Evolutionary conservation across 2,329 filamentous ascomycete genomes (phyloP), one percentile per base, ranked within the genome.

Genomic region (Pezicula radicicola): DNA sequence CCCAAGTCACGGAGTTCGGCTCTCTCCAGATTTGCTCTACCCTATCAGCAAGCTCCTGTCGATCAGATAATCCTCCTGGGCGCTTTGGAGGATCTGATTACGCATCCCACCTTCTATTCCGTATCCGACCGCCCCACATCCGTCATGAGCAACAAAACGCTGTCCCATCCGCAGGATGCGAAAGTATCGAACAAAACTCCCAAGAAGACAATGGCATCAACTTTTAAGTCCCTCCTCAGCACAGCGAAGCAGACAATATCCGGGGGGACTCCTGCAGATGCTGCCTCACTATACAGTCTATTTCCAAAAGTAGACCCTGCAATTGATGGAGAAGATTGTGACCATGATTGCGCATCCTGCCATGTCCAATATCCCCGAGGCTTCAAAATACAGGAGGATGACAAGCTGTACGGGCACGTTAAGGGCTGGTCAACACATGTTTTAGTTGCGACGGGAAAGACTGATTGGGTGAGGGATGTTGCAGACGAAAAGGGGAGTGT

Each of bases 361-460:
- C 82, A 84, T 13, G 77, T 93, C 59, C 80, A 84, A 55, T 95
- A 92, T 67, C 93, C 93, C 36, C 76, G 75, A 54, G 71, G 71
- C 35, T 87, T 87, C 72, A 84, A 85, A 64, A 83, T 96, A 50
- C 88, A 97, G 52, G 81, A 87, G 68, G 74, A 78, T 6, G 91
- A 96, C 66, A 75, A 85, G 62, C 73, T 99, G 46, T 97, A 95
- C 66, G 94, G 93, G 1, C 78, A 88, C 53, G 81, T 97, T 56
- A 89, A 91, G 65, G 90, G 85, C 35, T 97, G 91, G 88, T 86
- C 83, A 64, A 94, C 91, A 18, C 94, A 99, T 71, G 68, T 96
- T 55, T 75, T 99, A 30, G 91, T 97, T 15, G 94, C 91, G 21
- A 99, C 94, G n/a, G 90, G 91, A 55, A 96, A 97, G 80, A 81